A percentile compares a stretch with the other conserved stretches of the same genome.
phyloP scores from a whole-genome alignment of 371 early-diverging fungal genomes.

The Mucor irregularis region DNA sequence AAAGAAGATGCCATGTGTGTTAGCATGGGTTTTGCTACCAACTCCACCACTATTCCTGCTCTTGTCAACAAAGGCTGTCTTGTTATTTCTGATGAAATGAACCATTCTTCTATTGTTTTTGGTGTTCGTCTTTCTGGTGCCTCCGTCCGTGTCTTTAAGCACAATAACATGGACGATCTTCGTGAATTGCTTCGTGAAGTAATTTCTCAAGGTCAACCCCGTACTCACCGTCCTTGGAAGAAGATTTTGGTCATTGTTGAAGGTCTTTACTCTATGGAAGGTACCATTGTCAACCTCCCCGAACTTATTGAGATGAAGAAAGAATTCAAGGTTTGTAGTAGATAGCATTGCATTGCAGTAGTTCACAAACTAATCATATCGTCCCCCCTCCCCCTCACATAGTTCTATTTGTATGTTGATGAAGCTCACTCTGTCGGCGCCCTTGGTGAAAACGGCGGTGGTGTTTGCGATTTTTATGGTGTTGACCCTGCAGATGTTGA shows the following conservation, averaged over 20 bases:
- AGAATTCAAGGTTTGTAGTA: slow-evolving; percentile 73
- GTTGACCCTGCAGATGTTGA: slow-evolving; percentile 93
- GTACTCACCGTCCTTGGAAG: slow-evolving; percentile 98
- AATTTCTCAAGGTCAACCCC: slow-evolving; percentile 98
- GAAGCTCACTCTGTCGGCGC: slow-evolving; percentile 99
- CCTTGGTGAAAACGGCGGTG: slow-evolving; percentile 91
- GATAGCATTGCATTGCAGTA: not conserved
- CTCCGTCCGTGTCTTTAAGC: slow-evolving; percentile 94
- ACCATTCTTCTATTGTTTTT: slow-evolving; percentile 96
- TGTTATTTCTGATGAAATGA: slow-evolving; percentile 97
- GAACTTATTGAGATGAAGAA: slow-evolving; percentile 91
- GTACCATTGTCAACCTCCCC: slow-evolving; percentile 89
- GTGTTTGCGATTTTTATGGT: slow-evolving; percentile 95
- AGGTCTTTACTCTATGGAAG: slow-evolving; percentile 99
- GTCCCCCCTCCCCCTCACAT: not conserved
- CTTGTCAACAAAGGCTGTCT: slow-evolving; percentile 90
- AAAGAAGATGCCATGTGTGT: slow-evolving; percentile 94
- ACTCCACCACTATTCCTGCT: slow-evolving; percentile 96
- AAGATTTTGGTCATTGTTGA: slow-evolving; percentile 98
- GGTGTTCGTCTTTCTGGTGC: slow-evolving; percentile 97
- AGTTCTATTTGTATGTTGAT: slow-evolving; percentile 98
- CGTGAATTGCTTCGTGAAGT: slow-evolving; percentile 87
- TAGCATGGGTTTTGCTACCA: slow-evolving; percentile 99
- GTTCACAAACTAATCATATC: not conserved
- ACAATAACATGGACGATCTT: slow-evolving; percentile 87